These are phyloP conservation scores for Epichloe hybrida DNA, from an alignment of 2,329 filamentous ascomycete species.

Conservation along the genomic window DNA sequence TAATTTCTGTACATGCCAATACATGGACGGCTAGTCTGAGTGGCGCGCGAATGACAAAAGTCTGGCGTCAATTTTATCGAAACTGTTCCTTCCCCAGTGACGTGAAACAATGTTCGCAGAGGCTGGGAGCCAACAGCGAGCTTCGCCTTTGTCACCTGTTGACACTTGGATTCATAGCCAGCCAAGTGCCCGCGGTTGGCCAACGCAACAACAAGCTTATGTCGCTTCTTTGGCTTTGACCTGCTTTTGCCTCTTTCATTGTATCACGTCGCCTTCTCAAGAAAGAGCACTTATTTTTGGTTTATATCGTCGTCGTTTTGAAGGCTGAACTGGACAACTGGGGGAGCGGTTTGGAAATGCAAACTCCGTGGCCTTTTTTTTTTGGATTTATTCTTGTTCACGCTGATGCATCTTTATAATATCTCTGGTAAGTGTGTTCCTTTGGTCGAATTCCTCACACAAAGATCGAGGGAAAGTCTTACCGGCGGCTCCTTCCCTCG, in stretches of 20 bases:
- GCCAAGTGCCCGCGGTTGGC: background rate
- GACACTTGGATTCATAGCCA: background rate
- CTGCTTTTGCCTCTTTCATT: background rate
- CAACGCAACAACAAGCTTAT: background rate
- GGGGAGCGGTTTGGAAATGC: background rate
- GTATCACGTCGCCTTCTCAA: background rate
- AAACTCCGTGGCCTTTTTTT: background rate
- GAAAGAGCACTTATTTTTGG: background rate
- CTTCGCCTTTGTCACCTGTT: slow-evolving; percentile 1
- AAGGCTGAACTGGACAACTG: background rate
- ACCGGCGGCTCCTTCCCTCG: slow-evolving; percentile 2
- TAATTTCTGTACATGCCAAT: background rate
- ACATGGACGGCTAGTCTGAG: background rate
- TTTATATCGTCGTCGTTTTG: background rate
- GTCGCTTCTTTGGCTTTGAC: background rate
- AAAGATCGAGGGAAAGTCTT: background rate
- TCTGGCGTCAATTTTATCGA: background rate
- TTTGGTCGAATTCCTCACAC: background rate
- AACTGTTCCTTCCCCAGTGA: background rate
- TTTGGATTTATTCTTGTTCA: background rate
- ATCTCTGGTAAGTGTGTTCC: background rate
- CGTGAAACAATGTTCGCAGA: background rate
- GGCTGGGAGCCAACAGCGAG: background rate
- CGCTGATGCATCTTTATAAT: background rate
- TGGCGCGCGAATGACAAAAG: background rate